These are phyloP conservation scores for Aspergillus caelatus DNA, from an alignment of 2,329 filamentous ascomycete genomes.

Conservation along the genomic window DNA sequence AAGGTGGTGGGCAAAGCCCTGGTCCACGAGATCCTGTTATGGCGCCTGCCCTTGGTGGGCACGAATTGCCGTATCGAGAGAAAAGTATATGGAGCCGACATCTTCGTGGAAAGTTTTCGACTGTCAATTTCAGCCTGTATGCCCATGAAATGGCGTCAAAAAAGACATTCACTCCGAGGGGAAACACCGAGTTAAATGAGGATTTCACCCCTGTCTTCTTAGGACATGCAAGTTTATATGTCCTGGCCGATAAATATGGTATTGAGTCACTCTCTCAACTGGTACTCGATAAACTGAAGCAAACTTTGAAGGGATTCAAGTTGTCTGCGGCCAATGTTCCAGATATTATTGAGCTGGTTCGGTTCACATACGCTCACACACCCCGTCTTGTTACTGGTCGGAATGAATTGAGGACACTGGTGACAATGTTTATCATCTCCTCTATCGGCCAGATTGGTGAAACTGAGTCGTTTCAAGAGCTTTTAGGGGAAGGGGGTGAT, in stretches of 20 bases:
- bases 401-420: conserved; percentile 21
- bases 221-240: conserved; percentile 43
- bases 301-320: conserved; percentile 34
- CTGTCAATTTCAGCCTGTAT: neutral
- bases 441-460: conserved; percentile 20
- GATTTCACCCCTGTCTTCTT: conserved; percentile 42
- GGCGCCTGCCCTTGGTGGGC: neutral
- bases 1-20: too few species aligned
- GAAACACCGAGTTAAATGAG: conserved; percentile 19
- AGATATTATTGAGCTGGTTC: conserved; percentile 37
- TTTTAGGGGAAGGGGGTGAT: conserved; percentile 22
- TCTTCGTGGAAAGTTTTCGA: conserved; percentile 8
- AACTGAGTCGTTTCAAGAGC: conserved; percentile 12
- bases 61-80: conserved; percentile 7
- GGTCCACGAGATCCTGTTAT: neutral
- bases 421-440: conserved; percentile 27
- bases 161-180: conserved; percentile 12
- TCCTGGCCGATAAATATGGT: conserved; percentile 45
- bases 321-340: conserved; percentile 29
- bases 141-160: neutral
- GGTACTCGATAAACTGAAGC: conserved; percentile 36
- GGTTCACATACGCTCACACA: conserved; percentile 42
- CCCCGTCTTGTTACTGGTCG: conserved; percentile 6
- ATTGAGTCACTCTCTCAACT: conserved; percentile 37
- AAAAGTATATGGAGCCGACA: conserved; percentile 13